Conservation (phyloP, 1,284 basidiomycete genomes). For the Malassezia sympodialis region DNA sequence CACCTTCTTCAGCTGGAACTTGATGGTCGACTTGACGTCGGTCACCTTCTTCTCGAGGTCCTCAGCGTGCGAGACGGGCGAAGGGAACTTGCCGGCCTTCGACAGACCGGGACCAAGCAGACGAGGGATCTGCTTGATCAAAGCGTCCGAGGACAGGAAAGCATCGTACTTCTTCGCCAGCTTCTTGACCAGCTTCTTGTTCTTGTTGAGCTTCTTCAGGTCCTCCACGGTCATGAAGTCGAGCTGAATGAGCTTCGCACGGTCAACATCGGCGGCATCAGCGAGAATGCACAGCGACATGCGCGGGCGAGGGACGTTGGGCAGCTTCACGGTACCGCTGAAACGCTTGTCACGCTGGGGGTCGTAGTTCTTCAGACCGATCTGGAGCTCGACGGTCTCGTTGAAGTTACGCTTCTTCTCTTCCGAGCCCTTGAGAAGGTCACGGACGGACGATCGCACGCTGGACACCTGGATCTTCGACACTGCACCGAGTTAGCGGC, state of each 20-base stretch:
- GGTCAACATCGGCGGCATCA: slow-evolving; percentile 96
- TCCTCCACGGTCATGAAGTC: slow-evolving; percentile 98
- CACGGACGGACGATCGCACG: slow-evolving; percentile 44
- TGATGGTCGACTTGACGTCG: slow-evolving; percentile 94
- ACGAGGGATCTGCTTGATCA: slow-evolving; percentile 99
- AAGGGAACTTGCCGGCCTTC: slow-evolving; percentile 99
- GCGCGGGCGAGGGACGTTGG: slow-evolving; percentile 90
- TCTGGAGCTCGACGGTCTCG: slow-evolving; percentile 49
- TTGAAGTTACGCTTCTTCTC: slow-evolving; percentile 47
- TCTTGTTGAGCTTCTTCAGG: slow-evolving; percentile 99
- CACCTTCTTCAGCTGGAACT: slow-evolving; percentile 71
- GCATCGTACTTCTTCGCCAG: slow-evolving; percentile 99
- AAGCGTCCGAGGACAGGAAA: slow-evolving; percentile 91
- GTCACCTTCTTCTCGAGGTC: slow-evolving; percentile 83
- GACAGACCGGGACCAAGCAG: slow-evolving; percentile 97
- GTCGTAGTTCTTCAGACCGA: slow-evolving; percentile 49
- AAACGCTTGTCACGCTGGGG: slow-evolving; percentile 49
- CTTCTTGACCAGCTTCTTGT: slow-evolving; percentile 99
- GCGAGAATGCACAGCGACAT: slow-evolving; percentile 99
- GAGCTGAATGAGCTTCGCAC: slow-evolving; percentile 90
- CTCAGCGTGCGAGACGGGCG: slow-evolving; percentile 76
- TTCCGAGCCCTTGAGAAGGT: slow-evolving; percentile 41
- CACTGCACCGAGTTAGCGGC: slow-evolving; percentile 4
- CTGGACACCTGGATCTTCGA: slow-evolving; percentile 45
- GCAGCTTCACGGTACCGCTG: slow-evolving; percentile 59